These are phyloP conservation scores for Olyra latifolia DNA, from an alignment of 176 grass and related monocot species.

Conservation along the genomic window DNA sequence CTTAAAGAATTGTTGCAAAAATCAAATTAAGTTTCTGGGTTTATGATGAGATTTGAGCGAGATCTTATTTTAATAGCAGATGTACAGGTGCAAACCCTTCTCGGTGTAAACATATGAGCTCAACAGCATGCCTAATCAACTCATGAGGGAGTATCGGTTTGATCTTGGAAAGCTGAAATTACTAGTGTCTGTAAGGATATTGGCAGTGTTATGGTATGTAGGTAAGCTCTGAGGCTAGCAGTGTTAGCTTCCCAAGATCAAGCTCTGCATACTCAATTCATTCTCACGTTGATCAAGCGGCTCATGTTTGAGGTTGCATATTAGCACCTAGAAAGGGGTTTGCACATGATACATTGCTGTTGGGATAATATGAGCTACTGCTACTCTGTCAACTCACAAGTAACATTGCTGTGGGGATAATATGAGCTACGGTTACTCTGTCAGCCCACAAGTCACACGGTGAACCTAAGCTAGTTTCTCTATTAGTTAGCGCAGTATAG, in stretches of 20 bases:
- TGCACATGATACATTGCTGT: neutral
- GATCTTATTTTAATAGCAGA: conserved; percentile 5
- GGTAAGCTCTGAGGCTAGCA: neutral
- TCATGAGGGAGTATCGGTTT: conserved; percentile 1
- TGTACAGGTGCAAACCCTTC: conserved; percentile 2
- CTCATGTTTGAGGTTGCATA: neutral
- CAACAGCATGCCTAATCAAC: neutral
- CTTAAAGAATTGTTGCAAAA: neutral
- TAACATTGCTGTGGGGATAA: neutral
- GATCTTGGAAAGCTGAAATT: neutral
- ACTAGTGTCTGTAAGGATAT: neutral
- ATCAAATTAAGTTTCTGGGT: conserved; percentile 4
- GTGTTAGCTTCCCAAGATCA: neutral
- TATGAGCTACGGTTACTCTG: too few species aligned
- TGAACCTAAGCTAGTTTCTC: neutral
- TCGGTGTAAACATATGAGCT: neutral
- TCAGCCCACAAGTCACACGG: neutral
- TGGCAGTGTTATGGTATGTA: neutral
- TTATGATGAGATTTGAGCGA: neutral
- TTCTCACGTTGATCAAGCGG: conserved; percentile 11
- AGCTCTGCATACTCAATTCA: conserved; percentile 2
- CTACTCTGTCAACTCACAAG: neutral
- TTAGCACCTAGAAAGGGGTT: neutral
- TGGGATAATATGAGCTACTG: conserved; percentile 14
- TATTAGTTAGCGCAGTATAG: neutral